Percentiles rank a stretch among this genome's conserved stretches.
These are phyloP conservation scores for Leccinum imitatum DNA, from an alignment of 768 basidiomycete genomes.

Conservation along the genomic window DNA sequence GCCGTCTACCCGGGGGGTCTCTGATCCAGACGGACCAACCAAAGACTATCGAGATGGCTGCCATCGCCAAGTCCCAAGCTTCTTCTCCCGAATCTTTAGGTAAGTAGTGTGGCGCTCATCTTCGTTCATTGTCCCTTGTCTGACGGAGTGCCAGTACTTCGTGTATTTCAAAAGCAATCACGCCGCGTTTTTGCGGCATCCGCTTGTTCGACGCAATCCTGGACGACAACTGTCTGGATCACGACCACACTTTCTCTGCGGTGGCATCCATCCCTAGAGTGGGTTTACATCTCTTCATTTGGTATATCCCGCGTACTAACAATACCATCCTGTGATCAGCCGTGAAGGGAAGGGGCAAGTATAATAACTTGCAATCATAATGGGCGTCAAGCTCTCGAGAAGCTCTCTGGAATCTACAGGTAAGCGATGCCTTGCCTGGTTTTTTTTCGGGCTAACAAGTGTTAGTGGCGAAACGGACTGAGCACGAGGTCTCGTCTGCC, in stretches of 20 bases:
- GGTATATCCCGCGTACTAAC: background rate
- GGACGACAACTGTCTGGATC: background rate
- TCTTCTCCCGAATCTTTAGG: constrained; percentile 2
- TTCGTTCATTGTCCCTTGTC: background rate
- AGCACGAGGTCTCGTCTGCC: background rate
- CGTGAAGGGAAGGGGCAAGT: background rate
- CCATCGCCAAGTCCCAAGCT: background rate
- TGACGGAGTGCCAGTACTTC: constrained; percentile 7
- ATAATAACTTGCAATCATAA: background rate
- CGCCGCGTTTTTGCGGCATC: constrained; percentile 15
- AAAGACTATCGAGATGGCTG: constrained; percentile 1
- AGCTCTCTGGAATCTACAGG: constrained; percentile 6
- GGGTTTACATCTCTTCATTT: background rate
- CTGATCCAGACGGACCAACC: constrained; percentile 10
- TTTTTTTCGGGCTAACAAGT: background rate
- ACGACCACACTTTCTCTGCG: constrained; percentile 9
- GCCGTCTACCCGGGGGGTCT: constrained; percentile 18
- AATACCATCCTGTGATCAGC: background rate
- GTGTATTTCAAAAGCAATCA: no score
- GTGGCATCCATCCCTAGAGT: background rate
- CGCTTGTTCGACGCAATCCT: constrained; percentile 10
- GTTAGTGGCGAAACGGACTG: background rate
- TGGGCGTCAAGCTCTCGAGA: background rate
- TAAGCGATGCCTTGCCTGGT: constrained; percentile 4
- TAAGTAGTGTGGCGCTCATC: constrained; percentile 1